Base-by-base conservation (phyloP, 169 alveolate species). In the Plasmodium reichenowi region DNA sequence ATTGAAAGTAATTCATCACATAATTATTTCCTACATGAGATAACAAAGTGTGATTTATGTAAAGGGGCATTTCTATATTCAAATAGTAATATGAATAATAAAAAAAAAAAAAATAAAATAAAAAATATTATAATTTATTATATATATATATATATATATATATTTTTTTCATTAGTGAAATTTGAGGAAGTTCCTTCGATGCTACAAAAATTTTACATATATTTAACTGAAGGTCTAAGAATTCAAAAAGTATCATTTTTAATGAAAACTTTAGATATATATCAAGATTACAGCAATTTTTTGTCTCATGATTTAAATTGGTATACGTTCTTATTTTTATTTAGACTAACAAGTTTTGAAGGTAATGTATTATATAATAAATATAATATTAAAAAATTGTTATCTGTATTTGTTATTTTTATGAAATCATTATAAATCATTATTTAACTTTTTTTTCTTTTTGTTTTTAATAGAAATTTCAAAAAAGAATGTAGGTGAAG, bases 201-300 rank as follows among this genome's bases (percentile, higher is more conserved):
- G 88, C 1, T 74, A 15, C 66, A 74, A n/a, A 74, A 74, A 43
- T 74, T 60, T 74, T 74, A 38, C 56, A 47, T 17, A 17, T 74
- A 38, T 60, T 43, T 43, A 43, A 60, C 88, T 17, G 60, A 60
- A 43, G 43, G 10, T 59, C 20, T 74, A 10, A 62, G 45, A 3
- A 17, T 26, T 38, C 7, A 74, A 32, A 58, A 15, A 10, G 48
- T 74, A 45, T 43, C 74, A 29, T 20, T 48, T 1, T 7, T 74
- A 74, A 17, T 74, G 20, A 74, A 29, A 38, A 74, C 59, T 17
- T 7, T 60, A 48, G 47, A 52, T 45, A 29, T 74, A 10, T 74
- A 74, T 60, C 74, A 74, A 12, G 88, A 74, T 10, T 74, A 74
- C 47, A 38, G 62, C n/a, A 74, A 74, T 47, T 59, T 60, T 38